Conservation (phyloP, 148 eudicot species). For the Beta vulgaris region DNA sequence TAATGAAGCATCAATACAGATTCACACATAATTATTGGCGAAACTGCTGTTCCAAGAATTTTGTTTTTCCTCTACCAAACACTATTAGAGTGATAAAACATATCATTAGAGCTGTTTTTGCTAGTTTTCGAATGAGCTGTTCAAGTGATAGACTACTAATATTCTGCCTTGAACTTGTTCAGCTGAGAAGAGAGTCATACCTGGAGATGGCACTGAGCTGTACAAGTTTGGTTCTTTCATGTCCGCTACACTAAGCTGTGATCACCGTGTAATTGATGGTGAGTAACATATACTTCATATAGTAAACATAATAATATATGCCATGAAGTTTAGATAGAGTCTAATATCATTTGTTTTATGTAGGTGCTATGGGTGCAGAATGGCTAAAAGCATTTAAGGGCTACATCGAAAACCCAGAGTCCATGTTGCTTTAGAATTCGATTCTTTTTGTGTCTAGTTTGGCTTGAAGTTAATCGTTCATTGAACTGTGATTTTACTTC, state of each 20-base stretch:
- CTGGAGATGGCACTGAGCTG: constrained; percentile 58
- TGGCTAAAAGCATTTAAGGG: constrained; percentile 98
- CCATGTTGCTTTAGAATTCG: constrained; percentile 70
- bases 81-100: no score
- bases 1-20: no score
- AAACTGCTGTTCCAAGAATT: no score
- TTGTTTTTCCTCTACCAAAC: no score
- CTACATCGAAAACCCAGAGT: constrained; percentile 89
- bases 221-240: constrained; percentile 75
- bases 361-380: constrained; percentile 98
- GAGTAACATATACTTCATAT: constrained; percentile 18
- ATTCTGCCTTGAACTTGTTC: constrained; percentile 24
- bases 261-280: constrained; percentile 98
- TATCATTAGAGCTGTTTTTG: no score
- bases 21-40: no score
- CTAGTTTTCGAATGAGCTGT: no score
- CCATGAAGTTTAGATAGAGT: not conserved
- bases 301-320: not conserved
- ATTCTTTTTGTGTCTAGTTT: not conserved
- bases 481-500: constrained; percentile 1
- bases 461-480: constrained; percentile 10
- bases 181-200: constrained; percentile 91
- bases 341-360: constrained; percentile 4
- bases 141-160: not conserved
- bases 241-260: constrained; percentile 90